Percentiles rank a stretch among this genome's conserved stretches.
Evolutionary conservation across 441 rosid species (phyloP).

Genomic region (Erodium texanum): DNA sequence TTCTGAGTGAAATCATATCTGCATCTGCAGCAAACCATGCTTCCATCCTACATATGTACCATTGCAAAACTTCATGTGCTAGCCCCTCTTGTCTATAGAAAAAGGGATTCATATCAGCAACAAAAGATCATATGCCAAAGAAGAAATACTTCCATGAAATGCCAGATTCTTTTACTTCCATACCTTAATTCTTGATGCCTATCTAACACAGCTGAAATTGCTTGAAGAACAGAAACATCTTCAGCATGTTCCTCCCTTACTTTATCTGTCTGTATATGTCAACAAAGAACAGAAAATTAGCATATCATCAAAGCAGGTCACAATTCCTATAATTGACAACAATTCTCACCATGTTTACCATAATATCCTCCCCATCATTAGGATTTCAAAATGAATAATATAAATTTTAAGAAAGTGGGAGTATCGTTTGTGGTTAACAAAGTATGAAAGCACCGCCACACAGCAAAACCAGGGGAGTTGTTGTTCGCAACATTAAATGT

Average conservation of each 20-base stretch:
- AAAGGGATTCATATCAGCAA: conserved; percentile 14
- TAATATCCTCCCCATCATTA: not conserved
- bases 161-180: conserved; percentile 2
- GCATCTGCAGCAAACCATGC: conserved; percentile 95
- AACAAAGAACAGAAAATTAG: conserved; percentile 18
- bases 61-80: conserved; percentile 69
- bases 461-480: not conserved
- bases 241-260: conserved; percentile 53
- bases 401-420: not conserved
- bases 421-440: not conserved
- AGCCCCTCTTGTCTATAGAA: conserved; percentile 56
- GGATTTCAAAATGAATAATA: not conserved
- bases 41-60: conserved; percentile 90
- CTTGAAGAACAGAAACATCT: conserved; percentile 84
- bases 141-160: not conserved
- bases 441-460: not conserved
- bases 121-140: not conserved
- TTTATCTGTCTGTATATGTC: conserved; percentile 48
- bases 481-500: not conserved
- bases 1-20: conserved; percentile 68
- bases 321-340: not conserved
- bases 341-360: conserved; percentile 4
- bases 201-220: conserved; percentile 55
- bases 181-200: conserved; percentile 76
- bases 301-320: not conserved